phyloP scores from a whole-genome alignment of 129 eudicot genomes.

The Escallonia herrerae region DNA sequence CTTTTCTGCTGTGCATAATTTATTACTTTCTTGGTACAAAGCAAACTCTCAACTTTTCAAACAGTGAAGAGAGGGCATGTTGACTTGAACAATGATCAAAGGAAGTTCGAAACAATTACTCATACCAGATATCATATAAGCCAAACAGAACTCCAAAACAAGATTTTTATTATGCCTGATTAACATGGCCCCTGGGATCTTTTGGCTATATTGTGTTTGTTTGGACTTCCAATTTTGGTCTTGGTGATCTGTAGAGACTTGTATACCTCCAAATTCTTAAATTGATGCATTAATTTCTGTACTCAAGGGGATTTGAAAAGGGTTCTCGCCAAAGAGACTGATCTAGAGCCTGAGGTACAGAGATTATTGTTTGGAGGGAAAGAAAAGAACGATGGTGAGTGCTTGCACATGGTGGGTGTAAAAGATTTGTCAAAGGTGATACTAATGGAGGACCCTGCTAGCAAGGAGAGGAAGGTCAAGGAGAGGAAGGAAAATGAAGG shows the following conservation, averaged over 20 bases:
- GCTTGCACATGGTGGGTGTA: conserved; percentile 49
- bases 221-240: background rate
- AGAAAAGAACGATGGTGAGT: conserved; percentile 50
- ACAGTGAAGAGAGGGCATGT: no score
- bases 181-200: no score
- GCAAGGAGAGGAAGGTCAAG: conserved; percentile 44
- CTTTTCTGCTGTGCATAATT: background rate
- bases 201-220: no score
- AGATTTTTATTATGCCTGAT: no score
- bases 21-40: background rate
- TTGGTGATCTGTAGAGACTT: background rate
- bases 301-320: conserved; percentile 42
- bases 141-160: no score
- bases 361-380: conserved; percentile 52
- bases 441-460: conserved; percentile 63
- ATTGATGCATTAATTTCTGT: background rate
- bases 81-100: no score
- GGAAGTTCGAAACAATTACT: no score
- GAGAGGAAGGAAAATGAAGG: conserved; percentile 22
- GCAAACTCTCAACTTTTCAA: no score
- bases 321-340: conserved; percentile 35
- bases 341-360: conserved; percentile 45
- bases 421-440: conserved; percentile 58
- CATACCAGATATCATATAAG: no score
- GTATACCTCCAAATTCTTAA: background rate